These are phyloP conservation scores for Acanthamoeba royreba DNA, from an alignment of 208 protist genomes.

Conservation along the genomic window DNA sequence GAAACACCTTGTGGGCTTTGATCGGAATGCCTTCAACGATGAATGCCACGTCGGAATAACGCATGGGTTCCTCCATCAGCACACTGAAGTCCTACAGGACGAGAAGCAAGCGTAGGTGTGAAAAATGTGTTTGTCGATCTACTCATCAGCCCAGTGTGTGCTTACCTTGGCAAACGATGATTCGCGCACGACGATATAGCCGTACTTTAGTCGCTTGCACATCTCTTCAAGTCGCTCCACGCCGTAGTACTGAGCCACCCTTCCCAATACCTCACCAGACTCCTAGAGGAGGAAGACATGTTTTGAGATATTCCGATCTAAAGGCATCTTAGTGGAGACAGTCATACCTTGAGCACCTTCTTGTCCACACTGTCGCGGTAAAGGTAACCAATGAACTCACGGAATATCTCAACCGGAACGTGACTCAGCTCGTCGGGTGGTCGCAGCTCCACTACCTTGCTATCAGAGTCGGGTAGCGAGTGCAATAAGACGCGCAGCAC, in stretches of 20 bases:
- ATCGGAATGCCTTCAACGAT: neutral
- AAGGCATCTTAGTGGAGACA: neutral
- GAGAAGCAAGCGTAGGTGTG: no score
- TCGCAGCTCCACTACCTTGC: neutral
- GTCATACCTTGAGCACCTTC: neutral
- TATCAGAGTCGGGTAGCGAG: neutral
- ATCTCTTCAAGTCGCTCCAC: neutral
- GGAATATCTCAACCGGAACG: neutral
- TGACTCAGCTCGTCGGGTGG: neutral
- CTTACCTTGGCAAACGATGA: neutral
- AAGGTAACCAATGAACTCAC: neutral
- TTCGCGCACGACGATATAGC: neutral
- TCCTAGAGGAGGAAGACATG: neutral
- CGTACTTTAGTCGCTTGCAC: neutral
- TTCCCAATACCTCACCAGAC: neutral
- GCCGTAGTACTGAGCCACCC: neutral
- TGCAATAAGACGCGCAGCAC: neutral
- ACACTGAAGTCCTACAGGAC: neutral
- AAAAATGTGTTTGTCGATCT: neutral
- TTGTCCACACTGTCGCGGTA: neutral
- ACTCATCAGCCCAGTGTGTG: neutral
- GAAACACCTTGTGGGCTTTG: constrained; percentile 29
- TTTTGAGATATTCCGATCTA: neutral
- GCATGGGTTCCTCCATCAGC: neutral
- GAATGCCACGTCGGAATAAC: neutral